These are phyloP conservation scores for Pythium apleroticum DNA, from an alignment of 352 stramenopile species.

Conservation along the genomic window DNA sequence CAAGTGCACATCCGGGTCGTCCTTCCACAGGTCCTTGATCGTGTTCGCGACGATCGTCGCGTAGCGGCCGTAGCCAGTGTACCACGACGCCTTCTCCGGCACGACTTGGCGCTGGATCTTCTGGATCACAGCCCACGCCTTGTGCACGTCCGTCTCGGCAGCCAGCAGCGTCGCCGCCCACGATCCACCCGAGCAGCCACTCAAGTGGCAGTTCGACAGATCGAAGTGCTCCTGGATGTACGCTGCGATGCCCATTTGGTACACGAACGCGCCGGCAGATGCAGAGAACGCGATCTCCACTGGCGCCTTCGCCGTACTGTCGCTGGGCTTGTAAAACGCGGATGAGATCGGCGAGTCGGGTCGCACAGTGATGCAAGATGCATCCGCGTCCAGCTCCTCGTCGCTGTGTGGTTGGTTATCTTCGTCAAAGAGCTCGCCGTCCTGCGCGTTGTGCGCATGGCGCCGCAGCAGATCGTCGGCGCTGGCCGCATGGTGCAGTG, in stretches of 20 bases:
- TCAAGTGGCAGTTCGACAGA: conserved; percentile 43
- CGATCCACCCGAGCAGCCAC: conserved; percentile 40
- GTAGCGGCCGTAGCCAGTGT: conserved; percentile 67
- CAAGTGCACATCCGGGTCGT: conserved; percentile 48
- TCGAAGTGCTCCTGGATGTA: conserved; percentile 69
- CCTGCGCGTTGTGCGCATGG: conserved; percentile 10
- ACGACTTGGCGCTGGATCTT: conserved; percentile 45
- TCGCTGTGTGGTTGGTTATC: conserved; percentile 33
- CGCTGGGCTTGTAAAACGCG: background rate
- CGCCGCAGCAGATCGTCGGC: conserved; percentile 27
- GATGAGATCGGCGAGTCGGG: conserved; percentile 3
- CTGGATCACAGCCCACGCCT: conserved; percentile 55
- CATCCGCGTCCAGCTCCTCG: conserved; percentile 32
- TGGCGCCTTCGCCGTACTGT: background rate
- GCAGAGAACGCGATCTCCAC: conserved; percentile 71
- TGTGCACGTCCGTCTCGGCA: conserved; percentile 45
- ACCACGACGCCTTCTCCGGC: conserved; percentile 45
- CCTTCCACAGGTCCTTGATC: conserved; percentile 49
- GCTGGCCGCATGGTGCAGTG: conserved; percentile 23
- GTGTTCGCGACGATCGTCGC: conserved; percentile 52
- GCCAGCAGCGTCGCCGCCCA: conserved; percentile 48
- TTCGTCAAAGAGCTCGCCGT: background rate
- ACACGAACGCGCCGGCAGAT: conserved; percentile 66
- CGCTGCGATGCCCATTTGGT: conserved; percentile 71
- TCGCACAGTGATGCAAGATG: conserved; percentile 11